Evolutionary conservation across 768 basidiomycete species (phyloP).

Genomic region (Leucosporidium creatinivorum): DNA sequence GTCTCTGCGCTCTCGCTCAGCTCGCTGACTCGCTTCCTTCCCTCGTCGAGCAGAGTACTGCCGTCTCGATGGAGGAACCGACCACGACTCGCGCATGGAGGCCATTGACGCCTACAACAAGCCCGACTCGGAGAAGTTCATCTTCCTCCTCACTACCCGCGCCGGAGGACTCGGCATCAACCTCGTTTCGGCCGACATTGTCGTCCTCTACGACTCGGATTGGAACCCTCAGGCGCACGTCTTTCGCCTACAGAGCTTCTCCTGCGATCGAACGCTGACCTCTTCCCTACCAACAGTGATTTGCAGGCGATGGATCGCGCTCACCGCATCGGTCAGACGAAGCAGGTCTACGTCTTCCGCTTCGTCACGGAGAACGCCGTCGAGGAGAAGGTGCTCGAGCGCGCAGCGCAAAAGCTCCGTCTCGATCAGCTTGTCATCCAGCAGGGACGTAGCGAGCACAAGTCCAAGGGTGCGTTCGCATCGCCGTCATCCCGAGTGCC

Average conservation of each 20-base stretch:
- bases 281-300: constrained; percentile 51
- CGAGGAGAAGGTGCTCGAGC: constrained; percentile 88
- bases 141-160: constrained; percentile 91
- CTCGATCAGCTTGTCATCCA: constrained; percentile 95
- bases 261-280: too few relatives aligned
- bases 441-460: constrained; percentile 70
- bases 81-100: constrained; percentile 89
- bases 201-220: constrained; percentile 92
- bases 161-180: constrained; percentile 97
- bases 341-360: constrained; percentile 95
- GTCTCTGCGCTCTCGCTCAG: constrained; percentile 12
- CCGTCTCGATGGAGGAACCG: constrained; percentile 89
- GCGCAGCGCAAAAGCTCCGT: constrained; percentile 89
- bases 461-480: constrained; percentile 57
- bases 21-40: not conserved
- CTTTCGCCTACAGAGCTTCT: not conserved
- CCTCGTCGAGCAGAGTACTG: constrained; percentile 59
- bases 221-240: constrained; percentile 51
- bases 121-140: constrained; percentile 86
- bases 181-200: constrained; percentile 85
- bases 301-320: constrained; percentile 78
- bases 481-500: not conserved
- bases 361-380: constrained; percentile 94
- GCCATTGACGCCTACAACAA: constrained; percentile 98
- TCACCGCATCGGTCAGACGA: constrained; percentile 92